A percentile compares a stretch with the other conserved stretches of the same genome.
phyloP scores from a whole-genome alignment of 805 yeast genomes.

The Wilhelminamyces savonicus region DNA sequence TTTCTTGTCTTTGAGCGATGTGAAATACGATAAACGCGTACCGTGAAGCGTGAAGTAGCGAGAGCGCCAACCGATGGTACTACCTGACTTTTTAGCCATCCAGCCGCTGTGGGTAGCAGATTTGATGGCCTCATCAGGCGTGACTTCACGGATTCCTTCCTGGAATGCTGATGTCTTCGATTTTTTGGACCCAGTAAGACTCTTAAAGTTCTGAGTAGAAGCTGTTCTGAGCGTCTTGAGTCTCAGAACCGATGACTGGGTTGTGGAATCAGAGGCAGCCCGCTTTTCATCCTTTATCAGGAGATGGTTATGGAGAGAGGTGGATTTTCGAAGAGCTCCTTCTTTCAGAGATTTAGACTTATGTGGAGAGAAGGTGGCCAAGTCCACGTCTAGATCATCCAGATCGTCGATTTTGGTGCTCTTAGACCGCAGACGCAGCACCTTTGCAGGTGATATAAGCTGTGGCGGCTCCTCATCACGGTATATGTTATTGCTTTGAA shows the following conservation, averaged over 20 bases:
- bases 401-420: constrained; percentile 5
- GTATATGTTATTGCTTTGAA: constrained; percentile 5
- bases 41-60: constrained; percentile 86
- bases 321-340: constrained; percentile 29
- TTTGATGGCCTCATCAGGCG: constrained; percentile 73
- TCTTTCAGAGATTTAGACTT: constrained; percentile 22
- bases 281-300: constrained; percentile 19
- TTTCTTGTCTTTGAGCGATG: constrained; percentile 66
- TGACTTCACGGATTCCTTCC: constrained; percentile 77
- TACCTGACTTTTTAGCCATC: constrained; percentile 88
- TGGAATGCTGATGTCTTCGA: constrained; percentile 71
- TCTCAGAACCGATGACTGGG: constrained; percentile 23
- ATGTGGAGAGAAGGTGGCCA: constrained; percentile 29
- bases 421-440: constrained; percentile 10
- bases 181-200: constrained; percentile 43
- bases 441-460: constrained; percentile 19
- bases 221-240: constrained; percentile 49
- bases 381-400: constrained; percentile 30
- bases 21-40: constrained; percentile 84
- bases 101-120: constrained; percentile 82
- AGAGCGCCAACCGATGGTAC: constrained; percentile 81
- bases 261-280: constrained; percentile 32
- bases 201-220: constrained; percentile 45
- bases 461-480: constrained; percentile 1
- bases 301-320: too few relatives aligned